These are phyloP conservation scores for Endocladia muricata DNA, from an alignment of 31 red algal species.

Conservation along the genomic window DNA sequence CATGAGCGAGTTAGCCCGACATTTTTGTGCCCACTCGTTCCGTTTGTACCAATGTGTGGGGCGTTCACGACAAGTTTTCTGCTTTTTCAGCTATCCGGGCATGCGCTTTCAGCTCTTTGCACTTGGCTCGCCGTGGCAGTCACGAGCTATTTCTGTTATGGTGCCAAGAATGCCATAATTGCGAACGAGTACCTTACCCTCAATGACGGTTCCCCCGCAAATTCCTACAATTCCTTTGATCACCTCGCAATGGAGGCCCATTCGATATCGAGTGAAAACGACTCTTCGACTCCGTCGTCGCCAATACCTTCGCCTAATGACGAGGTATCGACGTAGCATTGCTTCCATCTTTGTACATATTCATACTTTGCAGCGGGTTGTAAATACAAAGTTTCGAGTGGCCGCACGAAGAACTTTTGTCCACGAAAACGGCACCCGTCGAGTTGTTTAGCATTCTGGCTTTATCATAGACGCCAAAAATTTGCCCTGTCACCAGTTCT, in stretches of 20 bases:
- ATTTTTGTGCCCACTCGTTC: constrained; percentile 84
- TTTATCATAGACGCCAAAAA: constrained; percentile 18
- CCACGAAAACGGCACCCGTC: neutral
- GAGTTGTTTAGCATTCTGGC: constrained; percentile 12
- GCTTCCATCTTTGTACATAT: no score
- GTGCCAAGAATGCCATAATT: constrained; percentile 46
- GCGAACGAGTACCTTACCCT: constrained; percentile 38
- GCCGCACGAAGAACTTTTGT: neutral
- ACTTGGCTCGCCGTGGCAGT: constrained; percentile 63
- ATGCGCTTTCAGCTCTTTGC: constrained; percentile 57
- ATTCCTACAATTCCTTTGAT: constrained; percentile 65
- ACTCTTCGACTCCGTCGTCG: neutral
- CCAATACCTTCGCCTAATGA: no score
- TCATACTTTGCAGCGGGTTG: no score
- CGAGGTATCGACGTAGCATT: no score
- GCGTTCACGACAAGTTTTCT: constrained; percentile 68
- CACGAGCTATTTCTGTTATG: constrained; percentile 66
- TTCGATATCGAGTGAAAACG: constrained; percentile 31
- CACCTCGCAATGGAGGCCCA: constrained; percentile 58
- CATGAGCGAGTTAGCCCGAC: constrained; percentile 52
- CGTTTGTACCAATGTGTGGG: constrained; percentile 53
- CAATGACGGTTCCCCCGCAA: constrained; percentile 6
- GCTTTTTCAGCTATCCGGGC: constrained; percentile 59
- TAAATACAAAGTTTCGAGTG: no score
- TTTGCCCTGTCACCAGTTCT: neutral